Evolutionary conservation across 495 filamentous ascomycete species (phyloP), one percentile per base, ranked within the genome.

Genomic region (Aspergillus sparsus): DNA sequence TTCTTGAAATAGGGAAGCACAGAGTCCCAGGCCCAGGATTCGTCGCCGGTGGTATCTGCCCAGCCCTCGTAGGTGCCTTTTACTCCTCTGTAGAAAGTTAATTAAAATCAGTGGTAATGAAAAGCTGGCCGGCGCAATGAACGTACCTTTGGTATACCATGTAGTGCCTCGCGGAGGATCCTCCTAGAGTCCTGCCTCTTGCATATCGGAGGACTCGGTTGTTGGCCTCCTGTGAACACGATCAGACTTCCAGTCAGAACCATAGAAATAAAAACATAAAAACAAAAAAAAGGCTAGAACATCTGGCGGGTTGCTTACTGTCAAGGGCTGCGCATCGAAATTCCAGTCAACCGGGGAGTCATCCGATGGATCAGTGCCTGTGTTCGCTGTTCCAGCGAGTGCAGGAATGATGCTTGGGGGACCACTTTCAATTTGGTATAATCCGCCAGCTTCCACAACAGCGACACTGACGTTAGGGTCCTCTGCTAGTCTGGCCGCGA

Each of bases 11-110:
- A 83, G 0, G 79, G 80, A 1, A 82, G 66, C 2, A 83, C 47
- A 13, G 74, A 74, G 12, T 79, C 67, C n/a, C 65, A 85, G 0
- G 66, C 67, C 57, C 76, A 87, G 51, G 63, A 71, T 2, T 77
- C 39, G 63, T 85, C 83, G 37, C 74, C 79, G 1, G 84, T 80
- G 1, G 50, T 34, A 21, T 84, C 78, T 0, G 83, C 82, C 83
- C 82, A 86, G 34, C 64, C 58, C 39, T 82, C 59, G 41, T 72
- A 74, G 3, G 33, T 31, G 31, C n/a, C 55, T 34, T 58, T 15
- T 2, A 44, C 50, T 0, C 42, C 42, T 2, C 42, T 46, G 13
- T 0, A 16, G 18, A 8, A 16, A 2, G 15, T 46, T 16, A 46
- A 7, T n/a, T 11, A 12, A n/a, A 15, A 15, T 16, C 5, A 7